A percentile compares a stretch with the other conserved stretches of the same genome.
Evolutionary conservation across 2,329 filamentous ascomycete genomes (phyloP).

Genomic region (Fusarium temperatum): DNA sequence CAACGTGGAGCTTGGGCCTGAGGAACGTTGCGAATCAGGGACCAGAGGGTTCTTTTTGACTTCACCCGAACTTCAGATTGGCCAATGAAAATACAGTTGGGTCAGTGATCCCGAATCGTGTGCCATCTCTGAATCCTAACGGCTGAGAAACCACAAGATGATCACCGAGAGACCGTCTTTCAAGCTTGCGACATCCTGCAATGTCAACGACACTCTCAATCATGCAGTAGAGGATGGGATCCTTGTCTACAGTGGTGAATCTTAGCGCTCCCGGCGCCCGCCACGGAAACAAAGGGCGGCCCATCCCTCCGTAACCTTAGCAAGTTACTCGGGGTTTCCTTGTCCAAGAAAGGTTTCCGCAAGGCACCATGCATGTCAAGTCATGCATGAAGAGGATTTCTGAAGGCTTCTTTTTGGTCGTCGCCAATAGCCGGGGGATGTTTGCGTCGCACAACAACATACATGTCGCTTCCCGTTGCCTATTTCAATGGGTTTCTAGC

Average conservation of each 20-base stretch:
- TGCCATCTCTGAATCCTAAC: constrained; percentile 11
- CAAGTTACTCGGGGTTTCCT: constrained; percentile 23
- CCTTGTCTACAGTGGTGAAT: constrained; percentile 30
- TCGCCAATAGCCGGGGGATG: constrained; percentile 16
- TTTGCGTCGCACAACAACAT: constrained; percentile 28
- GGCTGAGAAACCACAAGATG: constrained; percentile 4
- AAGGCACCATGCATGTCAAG: constrained; percentile 38
- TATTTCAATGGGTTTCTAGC: constrained; percentile 18
- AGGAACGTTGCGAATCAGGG: constrained; percentile 28
- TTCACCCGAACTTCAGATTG: constrained; percentile 28
- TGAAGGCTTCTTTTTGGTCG: background rate
- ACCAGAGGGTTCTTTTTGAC: constrained; percentile 27
- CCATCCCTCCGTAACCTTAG: constrained; percentile 19
- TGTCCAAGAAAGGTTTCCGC: constrained; percentile 16
- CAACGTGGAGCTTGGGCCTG: constrained; percentile 26
- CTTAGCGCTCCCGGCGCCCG: constrained; percentile 26
- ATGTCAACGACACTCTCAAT: constrained; percentile 9
- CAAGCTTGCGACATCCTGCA: constrained; percentile 2
- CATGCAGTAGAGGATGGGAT: constrained; percentile 23
- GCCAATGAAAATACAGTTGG: constrained; percentile 10
- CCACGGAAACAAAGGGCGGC: constrained; percentile 27
- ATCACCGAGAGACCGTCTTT: background rate
- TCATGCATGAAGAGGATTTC: constrained; percentile 32
- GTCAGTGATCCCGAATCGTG: constrained; percentile 34
- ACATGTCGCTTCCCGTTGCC: constrained; percentile 31